phyloP scores from a whole-genome alignment of 768 basidiomycete species.

The Crucibulum laeve region DNA sequence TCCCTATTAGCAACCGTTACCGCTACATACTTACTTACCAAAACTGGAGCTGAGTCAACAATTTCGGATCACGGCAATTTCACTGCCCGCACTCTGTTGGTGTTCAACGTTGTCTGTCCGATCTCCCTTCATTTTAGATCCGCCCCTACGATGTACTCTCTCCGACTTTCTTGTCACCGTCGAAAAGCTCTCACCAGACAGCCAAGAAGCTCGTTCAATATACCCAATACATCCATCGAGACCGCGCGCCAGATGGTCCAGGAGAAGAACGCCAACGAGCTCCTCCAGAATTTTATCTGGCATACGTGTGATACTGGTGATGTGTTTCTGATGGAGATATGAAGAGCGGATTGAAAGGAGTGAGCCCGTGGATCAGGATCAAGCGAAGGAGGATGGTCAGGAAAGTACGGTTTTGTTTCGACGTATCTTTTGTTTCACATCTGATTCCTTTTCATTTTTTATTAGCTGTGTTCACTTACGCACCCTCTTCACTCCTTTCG shows the following conservation, averaged over 20 bases:
- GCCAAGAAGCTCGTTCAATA: conserved; percentile 75
- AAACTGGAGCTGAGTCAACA: no score
- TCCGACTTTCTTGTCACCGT: conserved; percentile 54
- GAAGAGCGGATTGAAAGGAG: conserved; percentile 22
- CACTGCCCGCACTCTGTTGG: no score
- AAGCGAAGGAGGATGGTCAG: conserved; percentile 52
- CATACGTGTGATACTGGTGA: conserved; percentile 57
- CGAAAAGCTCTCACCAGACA: conserved; percentile 69
- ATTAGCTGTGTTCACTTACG: conserved; percentile 80
- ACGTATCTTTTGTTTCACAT: conserved; percentile 1
- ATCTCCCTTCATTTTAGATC: no score
- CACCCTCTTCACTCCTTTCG: conserved; percentile 71
- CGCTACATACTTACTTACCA: no score
- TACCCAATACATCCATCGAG: conserved; percentile 71
- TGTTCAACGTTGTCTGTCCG: no score
- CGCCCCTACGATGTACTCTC: conserved; percentile 65
- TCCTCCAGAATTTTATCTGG: conserved; percentile 91
- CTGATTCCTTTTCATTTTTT: background rate
- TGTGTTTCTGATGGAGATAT: conserved; percentile 9
- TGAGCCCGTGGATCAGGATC: conserved; percentile 47
- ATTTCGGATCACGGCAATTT: no score
- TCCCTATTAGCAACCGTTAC: no score
- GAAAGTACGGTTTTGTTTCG: conserved; percentile 38
- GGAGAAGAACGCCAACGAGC: conserved; percentile 86
- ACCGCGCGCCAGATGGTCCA: conserved; percentile 68